Conservation (phyloP, 2,329 filamentous ascomycete genomes). For the Tolypocladium amazonense region DNA sequence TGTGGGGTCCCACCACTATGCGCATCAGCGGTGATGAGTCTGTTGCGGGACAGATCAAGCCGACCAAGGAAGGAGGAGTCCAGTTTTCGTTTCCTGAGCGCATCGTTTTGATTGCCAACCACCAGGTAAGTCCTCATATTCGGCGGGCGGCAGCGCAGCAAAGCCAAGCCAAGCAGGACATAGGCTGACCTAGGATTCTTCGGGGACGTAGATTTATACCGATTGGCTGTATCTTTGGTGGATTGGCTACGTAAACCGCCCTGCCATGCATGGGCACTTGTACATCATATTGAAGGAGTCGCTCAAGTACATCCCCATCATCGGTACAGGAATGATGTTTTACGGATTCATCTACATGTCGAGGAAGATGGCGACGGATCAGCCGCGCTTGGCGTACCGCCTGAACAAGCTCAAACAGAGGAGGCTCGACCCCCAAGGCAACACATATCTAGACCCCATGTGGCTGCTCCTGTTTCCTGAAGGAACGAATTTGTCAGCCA, state of each 20-base stretch:
- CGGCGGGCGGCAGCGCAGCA: not conserved
- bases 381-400: conserved; percentile 63
- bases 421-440: conserved; percentile 42
- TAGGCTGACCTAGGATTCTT: not conserved
- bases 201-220: conserved; percentile 55
- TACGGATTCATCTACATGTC: conserved; percentile 88
- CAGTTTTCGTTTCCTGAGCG: conserved; percentile 74
- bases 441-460: conserved; percentile 62
- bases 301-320: conserved; percentile 67
- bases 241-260: conserved; percentile 71
- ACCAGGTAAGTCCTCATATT: conserved; percentile 45
- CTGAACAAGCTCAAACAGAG: conserved; percentile 56
- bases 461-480: conserved; percentile 85
- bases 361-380: conserved; percentile 77
- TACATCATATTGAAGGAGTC: conserved; percentile 90
- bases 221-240: conserved; percentile 93
- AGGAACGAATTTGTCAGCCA: conserved; percentile 68
- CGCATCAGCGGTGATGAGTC: conserved; percentile 75
- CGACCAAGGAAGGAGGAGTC: conserved; percentile 60
- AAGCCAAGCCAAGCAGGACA: not conserved
- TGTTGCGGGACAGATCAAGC: conserved; percentile 62
- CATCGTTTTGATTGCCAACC: conserved; percentile 76
- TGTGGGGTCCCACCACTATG: conserved; percentile 78
- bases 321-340: conserved; percentile 75
- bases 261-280: conserved; percentile 71